Base-by-base conservation (phyloP, 306 rosid species). In the Chamaecrista fasciculata region DNA sequence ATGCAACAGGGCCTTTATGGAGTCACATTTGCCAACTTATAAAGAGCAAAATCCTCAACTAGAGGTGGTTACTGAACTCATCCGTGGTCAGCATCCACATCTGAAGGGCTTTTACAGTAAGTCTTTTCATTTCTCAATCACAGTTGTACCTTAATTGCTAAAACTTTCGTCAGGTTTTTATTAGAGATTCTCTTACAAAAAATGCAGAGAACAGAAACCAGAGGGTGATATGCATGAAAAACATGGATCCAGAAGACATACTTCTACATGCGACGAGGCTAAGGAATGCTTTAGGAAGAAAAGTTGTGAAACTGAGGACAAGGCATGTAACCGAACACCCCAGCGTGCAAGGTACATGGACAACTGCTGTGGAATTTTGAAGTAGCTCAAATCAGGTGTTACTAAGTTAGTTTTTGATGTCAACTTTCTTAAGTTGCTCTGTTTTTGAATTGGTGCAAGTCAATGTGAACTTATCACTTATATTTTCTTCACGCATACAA, bases 271-370 rank as follows among this genome's bases (percentile, higher is more conserved):
- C 97, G 42, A 80, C 82, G 28, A 88, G 88, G 72, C 82, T 93
- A 64, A 86, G 98, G 84, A 90, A 94, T 69, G 76, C 94, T 21
- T 42, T 94, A 71, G 98, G 98, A 64, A 82, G 98, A 79, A 94
- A 94, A 84, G 98, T 94, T 24, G 58, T 94, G 69, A 94, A 94
- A 76, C 79, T 90, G 84, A 90, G 69, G 85, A 90, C 98, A 37
- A 80, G 98, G 57, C 98, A 88, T 65, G 83, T 90, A 36, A 83
- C 94, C 56, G 86, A 86, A 73, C 90, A 82, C 57, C 97, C 97
- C 7, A 93, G 96, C 23, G 97, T 88, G 73, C 98, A 90, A 82
- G 97, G 98, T 61, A 93, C 97, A 68, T 93, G 96, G 98, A 86
- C 91, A 42, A 93, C 97, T n/a, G 85, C 72, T 28, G 63, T 81